Base-by-base conservation (phyloP, 345 rosid genomes). In the Moringa oleifera region DNA sequence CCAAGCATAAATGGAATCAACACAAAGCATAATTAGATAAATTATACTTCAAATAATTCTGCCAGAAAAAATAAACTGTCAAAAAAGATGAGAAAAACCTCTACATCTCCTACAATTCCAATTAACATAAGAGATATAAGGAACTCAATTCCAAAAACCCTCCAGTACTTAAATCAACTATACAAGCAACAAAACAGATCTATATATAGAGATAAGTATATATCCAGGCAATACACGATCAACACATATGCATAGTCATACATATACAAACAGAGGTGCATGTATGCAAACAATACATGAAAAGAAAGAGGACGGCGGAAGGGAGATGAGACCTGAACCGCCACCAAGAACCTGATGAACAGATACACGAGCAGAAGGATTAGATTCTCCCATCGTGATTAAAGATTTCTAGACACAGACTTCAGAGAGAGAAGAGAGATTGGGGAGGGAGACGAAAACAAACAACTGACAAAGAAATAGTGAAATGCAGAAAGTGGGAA, bases 331-430 rank as follows among this genome's bases (percentile, higher is more conserved):
- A 81, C 97, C 96, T 62, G 79, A 63, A 68, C 89, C 95, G 21
- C 84, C 95, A 49, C 97, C 95, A 18, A 95, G 94, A 59, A 79
- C 76, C 63, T 76, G 83, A 58, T 91, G 90, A 65, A 89, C 88
- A 72, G 87, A 84, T 24, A 72, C 23, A 65, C 82, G 79, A 65
- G 57, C 71, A 51, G 74, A 67, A 51, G 86, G 77, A 62, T 68
- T 18, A 41, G 84, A 72, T 21, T 81, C 85, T 75, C 72, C 85
- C 95, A 87, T 87, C 77, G 55, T 54, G 61, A 63, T 66, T 51
- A 53, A 60, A 55, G 65, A 51, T 49, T 71, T 72, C 51, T 23
- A 46, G 11, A 31, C 28, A 66, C 17, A 23, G 64, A 46, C 20
- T 66, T 22, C 5, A 33, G 24, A 52, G 68, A 51, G 58, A 56